Base-by-base conservation (phyloP, 495 filamentous ascomycete species). In the Penicillium cosmopolitanum region DNA sequence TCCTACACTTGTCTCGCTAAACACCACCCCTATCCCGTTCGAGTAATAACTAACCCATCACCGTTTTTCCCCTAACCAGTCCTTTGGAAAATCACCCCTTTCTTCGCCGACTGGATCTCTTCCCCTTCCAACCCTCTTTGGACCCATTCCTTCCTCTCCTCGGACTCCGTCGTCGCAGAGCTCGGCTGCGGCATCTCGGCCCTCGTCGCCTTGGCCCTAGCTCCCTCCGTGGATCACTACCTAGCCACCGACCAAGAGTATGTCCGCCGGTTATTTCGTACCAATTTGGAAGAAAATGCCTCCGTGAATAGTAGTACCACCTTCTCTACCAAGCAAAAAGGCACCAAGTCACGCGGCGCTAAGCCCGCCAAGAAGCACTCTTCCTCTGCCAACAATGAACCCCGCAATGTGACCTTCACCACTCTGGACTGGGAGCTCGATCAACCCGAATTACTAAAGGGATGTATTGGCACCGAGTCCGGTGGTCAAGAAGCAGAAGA, bases 191-290 rank as follows among this genome's bases (percentile, higher is more conserved):
- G 95, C 54, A 88, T 94, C 61, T 89, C 92, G 9, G 89, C 85
- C 43, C 79, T 97, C 11, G 80, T 92, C 43, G 89, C 85, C 13
- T 73, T 93, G 40, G 65, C 84, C 3, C 69, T 96, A 19, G 82
- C 85, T 5, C 84, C 86, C 2, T 73, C 68, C 1, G 77, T 97
- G 35, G 57, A 74, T 5, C 78, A 77, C 56, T 96, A 93, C 61
- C 75, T 96, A 42, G 85, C 93, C 36, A 97, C 93, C 5, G 95
- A 98, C 70, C 93, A 97, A 66, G 79, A 86, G 51, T 97, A 97
- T 70, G 90, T 96, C 0, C 76, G 87, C 25, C 87, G 84, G 57
- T 75, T 93, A 0, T 77, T 96, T 25, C 82, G 85, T 57, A 82
- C 85, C 65, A 98, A 98, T 66, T 69, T 98, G 2, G 67, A 78